Evolutionary conservation across 2,329 filamentous ascomycete species (phyloP), one percentile per base, ranked within the genome.

Genomic region (Pestalotiopsis sp.): DNA sequence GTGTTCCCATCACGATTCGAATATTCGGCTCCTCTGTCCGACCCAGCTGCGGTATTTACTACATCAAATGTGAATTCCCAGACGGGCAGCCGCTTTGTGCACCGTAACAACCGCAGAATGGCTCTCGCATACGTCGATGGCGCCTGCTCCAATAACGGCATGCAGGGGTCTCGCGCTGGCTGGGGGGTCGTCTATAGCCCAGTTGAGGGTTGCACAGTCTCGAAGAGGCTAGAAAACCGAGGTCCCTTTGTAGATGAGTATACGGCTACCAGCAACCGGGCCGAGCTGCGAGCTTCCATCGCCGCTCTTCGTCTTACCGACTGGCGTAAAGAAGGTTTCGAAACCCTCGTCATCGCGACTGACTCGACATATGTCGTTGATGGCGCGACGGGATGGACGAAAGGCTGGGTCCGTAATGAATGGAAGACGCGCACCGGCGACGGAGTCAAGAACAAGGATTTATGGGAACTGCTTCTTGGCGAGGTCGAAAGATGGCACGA

Each of bases 211-310:
- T 25, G n/a, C 12, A 65, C 23, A n/a, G 38, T 45, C 20, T 56
- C 38, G 4, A 41, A 20, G 7, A 17, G 62, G 23, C 80, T 87
- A 3, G 85, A 87, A 73, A 73, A 71, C 3, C 67, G 76, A 49
- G 84, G 85, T 0, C 84, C 83, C 3, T 82, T 75, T 65, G 82
- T 80, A 12, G 75, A 81, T 25, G 14, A 66, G 0, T 68, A 74
- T 52, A 63, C 70, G 11, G 82, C 84, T 69, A 87, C 80, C 23
- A 87, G 81, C 77, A 86, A 87, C 71, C 81, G 87, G 4, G 87
- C 87, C 4, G 85, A 89, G 74, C 81, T 90, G 6, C 86, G 86
- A 13, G 86, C 86, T 4, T 84, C 83, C 4, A 82, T 88, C 59
- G 84, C 80, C 5, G 87, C 83, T 3, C 78, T 89, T 27, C 78